A percentile compares a stretch with the other conserved stretches of the same genome.
Conservation (phyloP, 2,329 filamentous ascomycete species). For the Apiospora sp. region DNA sequence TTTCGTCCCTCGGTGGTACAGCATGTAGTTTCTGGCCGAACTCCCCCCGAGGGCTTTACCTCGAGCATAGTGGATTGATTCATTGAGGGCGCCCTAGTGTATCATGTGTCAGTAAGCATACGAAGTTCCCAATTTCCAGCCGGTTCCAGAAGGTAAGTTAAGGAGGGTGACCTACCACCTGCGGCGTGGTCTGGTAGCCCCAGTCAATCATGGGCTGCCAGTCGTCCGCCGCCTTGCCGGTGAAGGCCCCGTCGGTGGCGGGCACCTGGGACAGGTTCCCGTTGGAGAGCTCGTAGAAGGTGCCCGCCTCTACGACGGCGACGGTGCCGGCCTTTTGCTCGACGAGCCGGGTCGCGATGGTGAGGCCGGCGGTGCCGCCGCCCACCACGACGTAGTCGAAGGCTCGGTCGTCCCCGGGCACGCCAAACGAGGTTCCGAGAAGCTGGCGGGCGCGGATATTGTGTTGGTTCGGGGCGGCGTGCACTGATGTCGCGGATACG, state of each 20-base stretch:
- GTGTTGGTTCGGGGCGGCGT: too few relatives aligned
- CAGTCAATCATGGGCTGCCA: conserved; percentile 34
- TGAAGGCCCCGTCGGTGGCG: too few relatives aligned
- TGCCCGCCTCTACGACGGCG: conserved; percentile 49
- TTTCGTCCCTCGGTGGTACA: background rate
- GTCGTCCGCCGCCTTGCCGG: too few relatives aligned
- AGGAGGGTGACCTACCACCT: too few relatives aligned
- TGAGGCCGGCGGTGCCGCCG: conserved; percentile 49
- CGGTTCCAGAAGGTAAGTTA: too few relatives aligned
- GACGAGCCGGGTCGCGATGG: conserved; percentile 43
- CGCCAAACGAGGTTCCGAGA: too few relatives aligned
- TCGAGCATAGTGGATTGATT: conserved; percentile 37
- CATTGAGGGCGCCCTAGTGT: background rate
- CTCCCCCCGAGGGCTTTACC: conserved; percentile 41
- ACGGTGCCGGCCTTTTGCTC: conserved; percentile 36
- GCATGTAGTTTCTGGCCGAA: background rate
- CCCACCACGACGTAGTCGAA: conserved; percentile 42
- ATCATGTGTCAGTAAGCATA: conserved; percentile 3
- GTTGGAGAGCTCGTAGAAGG: conserved; percentile 42
- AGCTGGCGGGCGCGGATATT: too few relatives aligned
- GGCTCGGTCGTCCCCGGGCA: too few relatives aligned
- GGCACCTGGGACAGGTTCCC: too few relatives aligned
- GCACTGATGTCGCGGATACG: too few relatives aligned
- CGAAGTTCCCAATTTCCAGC: too few relatives aligned
- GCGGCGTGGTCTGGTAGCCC: conserved; percentile 30